Evolutionary conservation across 371 early-diverging fungal species (phyloP).

Genomic region (Dichotomocladium elegans): DNA sequence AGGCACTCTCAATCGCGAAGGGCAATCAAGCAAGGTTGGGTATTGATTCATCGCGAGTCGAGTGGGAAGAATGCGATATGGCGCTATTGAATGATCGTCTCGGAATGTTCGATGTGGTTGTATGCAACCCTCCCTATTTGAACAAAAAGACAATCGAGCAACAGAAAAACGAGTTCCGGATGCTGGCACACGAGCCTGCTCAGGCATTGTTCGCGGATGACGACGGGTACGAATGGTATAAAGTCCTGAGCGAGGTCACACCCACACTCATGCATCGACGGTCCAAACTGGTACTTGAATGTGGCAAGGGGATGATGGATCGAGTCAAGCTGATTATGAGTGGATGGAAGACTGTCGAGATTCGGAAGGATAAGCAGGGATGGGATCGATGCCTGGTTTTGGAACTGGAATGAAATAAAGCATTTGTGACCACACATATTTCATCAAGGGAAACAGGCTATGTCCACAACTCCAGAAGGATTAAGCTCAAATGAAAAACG

Average conservation of each 20-base stretch:
- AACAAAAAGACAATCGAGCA: constrained; percentile 20
- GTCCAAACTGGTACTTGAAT: constrained; percentile 58
- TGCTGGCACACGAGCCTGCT: constrained; percentile 58
- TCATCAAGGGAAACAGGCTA: no score
- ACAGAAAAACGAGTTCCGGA: constrained; percentile 26
- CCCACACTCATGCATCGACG: constrained; percentile 24
- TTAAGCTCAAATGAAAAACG: no score
- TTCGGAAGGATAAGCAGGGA: constrained; percentile 49
- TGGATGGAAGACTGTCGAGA: constrained; percentile 36
- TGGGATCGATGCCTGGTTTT: constrained; percentile 60
- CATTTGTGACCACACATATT: no score
- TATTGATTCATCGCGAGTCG: constrained; percentile 18
- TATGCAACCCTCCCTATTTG: constrained; percentile 78
- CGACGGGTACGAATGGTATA: constrained; percentile 66
- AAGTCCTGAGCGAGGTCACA: constrained; percentile 40
- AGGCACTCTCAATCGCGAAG: constrained; percentile 55
- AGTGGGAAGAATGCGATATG: constrained; percentile 42
- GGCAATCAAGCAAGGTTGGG: constrained; percentile 36
- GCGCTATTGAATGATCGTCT: constrained; percentile 12
- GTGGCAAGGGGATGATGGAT: constrained; percentile 66
- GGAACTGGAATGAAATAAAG: constrained; percentile 5
- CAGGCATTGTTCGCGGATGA: constrained; percentile 64
- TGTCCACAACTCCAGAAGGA: no score
- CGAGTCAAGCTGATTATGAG: constrained; percentile 58
- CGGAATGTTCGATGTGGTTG: constrained; percentile 57